phyloP scores from a whole-genome alignment of 768 basidiomycete genomes.

The Boletus coccyginus region DNA sequence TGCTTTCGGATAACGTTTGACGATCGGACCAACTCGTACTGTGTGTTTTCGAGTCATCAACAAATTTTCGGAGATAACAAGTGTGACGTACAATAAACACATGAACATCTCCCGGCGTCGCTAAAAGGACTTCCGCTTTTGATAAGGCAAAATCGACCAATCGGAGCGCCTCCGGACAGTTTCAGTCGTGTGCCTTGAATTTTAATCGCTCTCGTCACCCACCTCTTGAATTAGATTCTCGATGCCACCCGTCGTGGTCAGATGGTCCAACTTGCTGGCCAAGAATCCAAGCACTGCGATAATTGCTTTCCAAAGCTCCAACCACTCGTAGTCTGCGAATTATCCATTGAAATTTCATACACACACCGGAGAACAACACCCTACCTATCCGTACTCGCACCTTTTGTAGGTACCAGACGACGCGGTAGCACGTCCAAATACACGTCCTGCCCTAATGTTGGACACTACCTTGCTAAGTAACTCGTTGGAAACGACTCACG shows the following conservation, averaged over 20 bases:
- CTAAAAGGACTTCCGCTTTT: conserved; percentile 53
- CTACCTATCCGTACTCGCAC: conserved; percentile 53
- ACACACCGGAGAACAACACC: conserved; percentile 11
- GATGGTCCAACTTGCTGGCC: conserved; percentile 48
- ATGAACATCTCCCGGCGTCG: conserved; percentile 52
- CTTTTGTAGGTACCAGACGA: conserved; percentile 57
- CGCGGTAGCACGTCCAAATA: conserved; percentile 51
- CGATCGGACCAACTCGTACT: conserved; percentile 70
- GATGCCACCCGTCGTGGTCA: conserved; percentile 52
- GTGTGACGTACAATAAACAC: conserved; percentile 54
- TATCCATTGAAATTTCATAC: not conserved
- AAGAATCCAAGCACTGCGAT: conserved; percentile 55
- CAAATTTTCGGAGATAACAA: not conserved
- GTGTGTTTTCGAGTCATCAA: not conserved
- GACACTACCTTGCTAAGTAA: not conserved
- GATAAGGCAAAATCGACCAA: conserved; percentile 52
- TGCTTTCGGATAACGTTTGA: conserved; percentile 49
- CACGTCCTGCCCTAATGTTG: conserved; percentile 42
- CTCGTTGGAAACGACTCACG: conserved; percentile 36
- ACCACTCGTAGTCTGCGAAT: conserved; percentile 60
- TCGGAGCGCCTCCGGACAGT: conserved; percentile 41
- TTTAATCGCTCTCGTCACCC: conserved; percentile 8
- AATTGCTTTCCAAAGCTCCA: conserved; percentile 59
- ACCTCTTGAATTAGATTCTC: conserved; percentile 57
- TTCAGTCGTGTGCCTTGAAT: conserved; percentile 1